Conservation (phyloP, 331 rosid species). For the Stylosanthes scabra region DNA sequence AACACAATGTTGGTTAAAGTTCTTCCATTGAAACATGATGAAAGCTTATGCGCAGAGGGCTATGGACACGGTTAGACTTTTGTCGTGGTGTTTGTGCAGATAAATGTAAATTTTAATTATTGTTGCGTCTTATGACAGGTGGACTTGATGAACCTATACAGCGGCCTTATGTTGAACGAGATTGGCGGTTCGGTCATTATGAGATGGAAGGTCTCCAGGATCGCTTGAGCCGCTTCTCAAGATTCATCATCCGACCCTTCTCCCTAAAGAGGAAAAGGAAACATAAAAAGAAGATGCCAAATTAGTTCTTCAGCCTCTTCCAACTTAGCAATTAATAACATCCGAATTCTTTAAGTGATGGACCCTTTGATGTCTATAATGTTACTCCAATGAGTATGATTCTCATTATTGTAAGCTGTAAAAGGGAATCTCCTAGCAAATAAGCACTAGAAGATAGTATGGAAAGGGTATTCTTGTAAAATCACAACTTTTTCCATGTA, state of each 20-base stretch:
- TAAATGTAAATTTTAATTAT: conserved; percentile 10
- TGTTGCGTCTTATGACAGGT: conserved; percentile 54
- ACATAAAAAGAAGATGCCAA: conserved; percentile 48
- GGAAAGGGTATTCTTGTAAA: no score
- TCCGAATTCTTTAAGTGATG: conserved; percentile 1
- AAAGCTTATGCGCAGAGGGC: conserved; percentile 16
- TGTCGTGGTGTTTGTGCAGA: conserved; percentile 11
- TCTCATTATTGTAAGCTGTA: conserved; percentile 3
- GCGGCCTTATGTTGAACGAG: conserved; percentile 72
- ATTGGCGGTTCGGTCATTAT: conserved; percentile 97
- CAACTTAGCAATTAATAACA: conserved; percentile 42
- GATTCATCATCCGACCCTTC: conserved; percentile 58
- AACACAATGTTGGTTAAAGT: conserved; percentile 1
- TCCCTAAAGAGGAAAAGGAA: conserved; percentile 49
- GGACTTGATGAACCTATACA: conserved; percentile 86
- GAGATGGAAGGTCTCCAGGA: conserved; percentile 95
- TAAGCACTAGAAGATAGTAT: no score
- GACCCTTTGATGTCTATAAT: conserved; percentile 19
- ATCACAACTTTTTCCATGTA: no score
- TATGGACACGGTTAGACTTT: not conserved
- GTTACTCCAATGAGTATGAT: not conserved
- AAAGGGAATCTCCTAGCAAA: not conserved
- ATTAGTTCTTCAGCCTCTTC: conserved; percentile 70
- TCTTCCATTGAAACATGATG: conserved; percentile 18
- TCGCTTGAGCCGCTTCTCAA: conserved; percentile 67